Evolutionary conservation across 768 basidiomycete species (phyloP).

Genomic region (Leucocoprinus leucothites): DNA sequence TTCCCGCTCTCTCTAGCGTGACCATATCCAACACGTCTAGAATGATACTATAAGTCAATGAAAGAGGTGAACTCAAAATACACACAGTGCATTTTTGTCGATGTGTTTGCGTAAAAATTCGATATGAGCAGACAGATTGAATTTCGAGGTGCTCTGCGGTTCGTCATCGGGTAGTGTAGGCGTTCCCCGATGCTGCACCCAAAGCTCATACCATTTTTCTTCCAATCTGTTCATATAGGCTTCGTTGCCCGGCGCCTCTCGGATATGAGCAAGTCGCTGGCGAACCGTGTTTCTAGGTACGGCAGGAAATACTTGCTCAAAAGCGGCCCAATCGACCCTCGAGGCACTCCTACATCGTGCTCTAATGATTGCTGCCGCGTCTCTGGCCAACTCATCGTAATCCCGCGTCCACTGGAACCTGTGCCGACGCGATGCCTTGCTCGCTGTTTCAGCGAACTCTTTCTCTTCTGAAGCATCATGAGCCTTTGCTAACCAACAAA

Average conservation of each 20-base stretch:
- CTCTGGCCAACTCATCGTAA: constrained; percentile 85
- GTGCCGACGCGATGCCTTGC: constrained; percentile 49
- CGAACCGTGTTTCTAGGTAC: constrained; percentile 73
- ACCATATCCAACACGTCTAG: constrained; percentile 64
- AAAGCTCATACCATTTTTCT: constrained; percentile 77
- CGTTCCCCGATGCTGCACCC: constrained; percentile 69
- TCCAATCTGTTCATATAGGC: constrained; percentile 78
- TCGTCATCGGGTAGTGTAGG: constrained; percentile 68
- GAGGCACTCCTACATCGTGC: constrained; percentile 65
- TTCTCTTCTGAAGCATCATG: constrained; percentile 7
- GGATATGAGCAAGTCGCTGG: constrained; percentile 59
- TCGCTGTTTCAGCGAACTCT: constrained; percentile 31
- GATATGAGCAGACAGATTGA: constrained; percentile 79
- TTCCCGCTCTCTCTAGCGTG: constrained; percentile 36
- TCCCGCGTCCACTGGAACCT: constrained; percentile 84
- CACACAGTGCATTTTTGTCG: constrained; percentile 86
- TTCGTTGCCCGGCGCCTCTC: constrained; percentile 62
- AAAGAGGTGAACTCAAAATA: constrained; percentile 13
- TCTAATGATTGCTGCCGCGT: constrained; percentile 78
- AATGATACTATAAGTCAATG: constrained; percentile 11
- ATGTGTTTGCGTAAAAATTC: constrained; percentile 77
- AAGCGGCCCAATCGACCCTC: constrained; percentile 67
- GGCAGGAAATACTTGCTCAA: constrained; percentile 77
- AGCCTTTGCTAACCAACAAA: neutral
- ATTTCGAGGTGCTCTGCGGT: constrained; percentile 62